Evolutionary conservation across 2,329 filamentous ascomycete species (phyloP), one percentile per base, ranked within the genome.

Genomic region (Trichoderma koningii): DNA sequence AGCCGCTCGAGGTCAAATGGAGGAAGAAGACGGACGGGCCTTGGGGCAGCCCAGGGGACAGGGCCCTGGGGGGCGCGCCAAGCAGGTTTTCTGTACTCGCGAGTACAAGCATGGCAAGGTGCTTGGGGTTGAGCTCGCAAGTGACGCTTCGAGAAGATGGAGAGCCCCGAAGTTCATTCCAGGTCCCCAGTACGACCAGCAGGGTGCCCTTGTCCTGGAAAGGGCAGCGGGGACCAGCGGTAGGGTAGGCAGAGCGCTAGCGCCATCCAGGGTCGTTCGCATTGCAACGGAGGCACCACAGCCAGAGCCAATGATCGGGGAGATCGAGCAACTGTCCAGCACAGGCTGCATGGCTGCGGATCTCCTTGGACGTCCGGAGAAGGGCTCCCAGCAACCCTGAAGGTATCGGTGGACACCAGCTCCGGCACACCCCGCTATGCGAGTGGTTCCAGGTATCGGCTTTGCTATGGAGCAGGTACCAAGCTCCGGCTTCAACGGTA

Each of bases 291-390:
- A 67, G 69, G 69, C 69, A 70, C 64, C 68, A 26, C 48, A 34
- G 57, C 23, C 17, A 26, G 67, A 62, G 57, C 76, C 76, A 77
- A 76, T 78, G 70, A 77, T 78, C 75, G 75, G 72, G 41, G 52
- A 71, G 74, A 77, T 77, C 72, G 74, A 70, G 55, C 60, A 70
- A 65, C 48, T 48, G 44, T 44, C 51, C 26, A 48, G 28, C 48
- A 19, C 41, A 38, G 42, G 61, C 48, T 51, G 57, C 47, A 59
- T 59, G 45, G 44, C 53, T 60, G 53, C 55, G 61, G 52, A 64
- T 64, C 61, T 55, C 19, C 42, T 64, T 52, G 61, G 61, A 41
- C 61, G 19, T 52, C 59, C 59, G 59, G 59, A 63, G 59, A 63
- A 48, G 59, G 59, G 59, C 53, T 62, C 59, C 59, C 45, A 62